phyloP scores from a whole-genome alignment of 805 yeast species.

The Ogataea paraovalis region DNA sequence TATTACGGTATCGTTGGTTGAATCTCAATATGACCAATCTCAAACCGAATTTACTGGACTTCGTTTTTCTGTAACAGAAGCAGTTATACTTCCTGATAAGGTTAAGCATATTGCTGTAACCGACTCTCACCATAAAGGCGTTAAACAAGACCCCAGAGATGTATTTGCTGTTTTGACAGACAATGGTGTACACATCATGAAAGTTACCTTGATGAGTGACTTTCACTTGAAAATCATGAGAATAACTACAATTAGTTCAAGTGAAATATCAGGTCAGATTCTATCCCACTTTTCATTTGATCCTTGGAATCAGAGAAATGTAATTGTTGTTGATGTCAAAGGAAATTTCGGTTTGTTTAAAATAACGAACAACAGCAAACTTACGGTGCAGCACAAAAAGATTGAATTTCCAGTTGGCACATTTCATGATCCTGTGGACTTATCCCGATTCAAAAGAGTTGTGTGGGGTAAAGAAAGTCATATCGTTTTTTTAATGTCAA shows the following conservation, averaged over 20 bases:
- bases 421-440: conserved; percentile 43
- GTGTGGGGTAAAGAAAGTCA: conserved; percentile 38
- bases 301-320: conserved; percentile 36
- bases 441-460: conserved; percentile 53
- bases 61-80: conserved; percentile 11
- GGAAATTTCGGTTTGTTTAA: conserved; percentile 50
- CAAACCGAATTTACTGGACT: conserved; percentile 3
- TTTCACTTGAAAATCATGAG: conserved; percentile 12
- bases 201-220: conserved; percentile 13
- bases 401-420: conserved; percentile 11
- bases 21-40: neutral
- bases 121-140: neutral
- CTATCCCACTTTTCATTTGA: conserved; percentile 41
- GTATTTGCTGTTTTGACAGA: conserved; percentile 31
- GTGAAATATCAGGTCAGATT: conserved; percentile 19
- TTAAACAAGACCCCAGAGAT: neutral
- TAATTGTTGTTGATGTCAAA: conserved; percentile 45
- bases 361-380: neutral
- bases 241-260: conserved; percentile 22
- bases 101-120: conserved; percentile 34
- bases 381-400: conserved; percentile 1
- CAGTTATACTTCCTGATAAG: conserved; percentile 11
- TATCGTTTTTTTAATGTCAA: conserved; percentile 34
- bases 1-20: neutral
- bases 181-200: conserved; percentile 26